A percentile compares a stretch with the other conserved stretches of the same genome.
Conservation (phyloP, 305 asterid genomes). For the Fraxinus xanthoxyloides region DNA sequence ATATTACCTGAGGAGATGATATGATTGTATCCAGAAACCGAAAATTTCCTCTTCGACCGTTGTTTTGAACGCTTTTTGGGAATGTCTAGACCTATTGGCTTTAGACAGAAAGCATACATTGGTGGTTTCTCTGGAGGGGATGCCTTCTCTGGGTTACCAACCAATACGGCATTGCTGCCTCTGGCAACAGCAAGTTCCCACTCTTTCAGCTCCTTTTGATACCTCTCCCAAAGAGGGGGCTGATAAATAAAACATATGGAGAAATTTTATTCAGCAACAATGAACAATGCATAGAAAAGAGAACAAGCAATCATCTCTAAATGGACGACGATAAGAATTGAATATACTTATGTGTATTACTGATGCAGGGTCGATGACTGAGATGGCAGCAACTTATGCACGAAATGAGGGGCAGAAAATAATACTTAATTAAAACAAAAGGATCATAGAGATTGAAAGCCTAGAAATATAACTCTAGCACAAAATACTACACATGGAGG, state of each 20-base stretch:
- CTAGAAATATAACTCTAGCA: neutral
- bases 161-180: conserved; percentile 38
- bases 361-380: neutral
- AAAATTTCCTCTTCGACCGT: conserved; percentile 72
- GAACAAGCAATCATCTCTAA: neutral
- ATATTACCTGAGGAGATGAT: conserved; percentile 46
- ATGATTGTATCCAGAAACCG: conserved; percentile 61
- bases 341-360: neutral
- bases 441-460: neutral
- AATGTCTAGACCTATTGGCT: conserved; percentile 89
- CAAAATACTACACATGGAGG: neutral
- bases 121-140: conserved; percentile 71
- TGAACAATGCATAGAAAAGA: neutral
- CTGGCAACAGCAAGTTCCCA: conserved; percentile 73
- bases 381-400: neutral
- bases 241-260: conserved; percentile 31
- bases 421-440: neutral
- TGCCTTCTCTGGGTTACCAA: conserved; percentile 54
- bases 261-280: conserved; percentile 16
- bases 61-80: conserved; percentile 85
- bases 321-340: neutral
- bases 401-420: neutral
- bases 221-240: conserved; percentile 95
- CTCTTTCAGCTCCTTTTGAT: conserved; percentile 75
- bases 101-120: conserved; percentile 89